Percentiles rank a stretch among this genome's conserved stretches.
phyloP scores from a whole-genome alignment of 2,329 filamentous ascomycete species.

The Trichophyton rubrum region DNA sequence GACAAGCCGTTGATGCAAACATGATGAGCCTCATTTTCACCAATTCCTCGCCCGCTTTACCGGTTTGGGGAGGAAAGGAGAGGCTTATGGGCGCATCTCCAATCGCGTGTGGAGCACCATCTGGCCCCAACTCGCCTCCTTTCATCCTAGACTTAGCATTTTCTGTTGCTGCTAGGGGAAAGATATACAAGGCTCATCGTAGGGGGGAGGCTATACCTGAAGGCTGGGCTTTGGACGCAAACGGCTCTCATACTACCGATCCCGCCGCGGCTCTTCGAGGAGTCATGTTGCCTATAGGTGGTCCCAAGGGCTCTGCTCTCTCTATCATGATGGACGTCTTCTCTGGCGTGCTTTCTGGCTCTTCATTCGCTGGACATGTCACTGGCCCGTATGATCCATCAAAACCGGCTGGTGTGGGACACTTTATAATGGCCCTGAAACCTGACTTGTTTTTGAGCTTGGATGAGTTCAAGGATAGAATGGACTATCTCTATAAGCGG shows the following conservation, averaged over 20 bases:
- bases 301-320: slow-evolving; percentile 66
- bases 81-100: slow-evolving; percentile 64
- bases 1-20: slow-evolving; percentile 58
- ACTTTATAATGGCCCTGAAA: slow-evolving; percentile 59
- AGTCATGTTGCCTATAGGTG: slow-evolving; percentile 77
- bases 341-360: slow-evolving; percentile 61
- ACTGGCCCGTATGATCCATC: slow-evolving; percentile 63
- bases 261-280: slow-evolving; percentile 58
- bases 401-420: slow-evolving; percentile 56
- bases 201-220: slow-evolving; percentile 32
- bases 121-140: slow-evolving; percentile 40
- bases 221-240: slow-evolving; percentile 61
- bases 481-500: slow-evolving; percentile 47
- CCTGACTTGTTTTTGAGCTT: slow-evolving; percentile 61
- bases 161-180: slow-evolving; percentile 34
- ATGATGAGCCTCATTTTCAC: slow-evolving; percentile 62
- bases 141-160: slow-evolving; percentile 45
- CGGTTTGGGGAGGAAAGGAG: slow-evolving; percentile 54
- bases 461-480: slow-evolving; percentile 52
- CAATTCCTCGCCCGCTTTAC: slow-evolving; percentile 59
- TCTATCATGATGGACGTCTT: slow-evolving; percentile 85
- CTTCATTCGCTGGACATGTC: slow-evolving; percentile 66
- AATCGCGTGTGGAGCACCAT: slow-evolving; percentile 62
- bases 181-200: slow-evolving; percentile 34
- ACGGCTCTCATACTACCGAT: slow-evolving; percentile 59